Evolutionary conservation across 805 yeast genomes (phyloP), one percentile per base, ranked within the genome.

Genomic region (Suhomyces vadensis): DNA sequence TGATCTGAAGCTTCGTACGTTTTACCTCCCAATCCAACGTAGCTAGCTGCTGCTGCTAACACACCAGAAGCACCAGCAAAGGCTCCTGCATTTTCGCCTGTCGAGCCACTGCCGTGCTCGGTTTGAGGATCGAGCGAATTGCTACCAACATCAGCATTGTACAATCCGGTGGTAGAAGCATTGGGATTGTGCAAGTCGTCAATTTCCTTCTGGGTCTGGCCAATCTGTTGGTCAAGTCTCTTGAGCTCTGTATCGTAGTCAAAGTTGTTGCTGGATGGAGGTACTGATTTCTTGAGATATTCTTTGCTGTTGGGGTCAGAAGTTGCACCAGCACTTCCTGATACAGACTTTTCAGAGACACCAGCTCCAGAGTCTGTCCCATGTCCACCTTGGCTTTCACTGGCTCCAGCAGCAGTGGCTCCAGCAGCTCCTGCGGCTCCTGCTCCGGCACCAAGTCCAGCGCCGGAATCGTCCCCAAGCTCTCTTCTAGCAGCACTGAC

Each of bases 151-250:
- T 44, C 46, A 19, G 42, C 42, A 19, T 42, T 17, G 42, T 43
- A 42, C 2, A 43, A 23, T 1, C 47, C 42, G 6, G 46, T 42
- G 26, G 47, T 41, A 6, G 50, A 45, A 9, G 29, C 35, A 21
- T 42, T 27, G 26, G 40, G 10, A 20, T 35, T 42, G n/a, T 41
- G 25, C 47, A 47, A 47, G 16, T 29, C 11, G n/a, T 41, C 58
- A 14, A 61, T 56, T 37, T 62, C 63, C 10, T 41, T 47, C 46
- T 62, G 62, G 9, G 67, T 60, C 20, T 50, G 44, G 23, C 51
- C 57, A 21, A 62, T 60, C 43, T 56, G 57, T 35, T 49, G 38
- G 51, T 60, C 63, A 37, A 62, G 55, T 26, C 52, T 53, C 42
- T 47, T 43, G 33, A 59, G 41, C 39, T 61, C 59, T n/a, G 47